A percentile compares a stretch with the other conserved stretches of the same genome.
phyloP scores from a whole-genome alignment of 2,329 filamentous ascomycete species.

The Aureobasidium melanogenum region DNA sequence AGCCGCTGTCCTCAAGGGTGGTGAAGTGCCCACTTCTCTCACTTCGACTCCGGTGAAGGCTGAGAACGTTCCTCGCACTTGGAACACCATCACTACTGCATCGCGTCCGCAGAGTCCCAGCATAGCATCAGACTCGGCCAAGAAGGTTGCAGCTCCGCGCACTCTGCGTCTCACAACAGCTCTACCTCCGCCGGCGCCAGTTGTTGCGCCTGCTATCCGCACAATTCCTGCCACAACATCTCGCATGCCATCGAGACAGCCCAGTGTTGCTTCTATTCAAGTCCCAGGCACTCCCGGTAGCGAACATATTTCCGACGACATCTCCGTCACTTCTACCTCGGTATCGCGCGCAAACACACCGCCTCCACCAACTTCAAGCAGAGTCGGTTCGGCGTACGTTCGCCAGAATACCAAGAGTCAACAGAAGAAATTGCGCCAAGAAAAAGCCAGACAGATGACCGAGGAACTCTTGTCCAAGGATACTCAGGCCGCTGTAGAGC shows the following conservation, averaged over 20 bases:
- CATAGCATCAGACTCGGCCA: slow-evolving; percentile 35
- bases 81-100: slow-evolving; percentile 23
- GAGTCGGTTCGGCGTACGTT: slow-evolving; percentile 59
- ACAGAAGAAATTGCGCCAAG: slow-evolving; percentile 57
- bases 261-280: slow-evolving; percentile 49
- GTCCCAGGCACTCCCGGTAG: slow-evolving; percentile 65
- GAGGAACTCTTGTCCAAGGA: slow-evolving; percentile 42
- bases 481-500: slow-evolving; percentile 36
- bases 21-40: slow-evolving; percentile 11
- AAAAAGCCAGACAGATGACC: slow-evolving; percentile 33
- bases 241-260: slow-evolving; percentile 41
- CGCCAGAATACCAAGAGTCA: slow-evolving; percentile 68
- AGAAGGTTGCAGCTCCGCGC: slow-evolving; percentile 45
- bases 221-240: slow-evolving; percentile 23
- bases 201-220: slow-evolving; percentile 28
- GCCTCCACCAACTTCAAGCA: slow-evolving; percentile 37
- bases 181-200: slow-evolving; percentile 33
- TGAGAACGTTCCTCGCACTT: slow-evolving; percentile 18
- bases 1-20: slow-evolving; percentile 26
- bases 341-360: slow-evolving; percentile 66
- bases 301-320: slow-evolving; percentile 67
- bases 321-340: slow-evolving; percentile 64
- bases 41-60: slow-evolving; percentile 16
- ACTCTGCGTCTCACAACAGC: slow-evolving; percentile 60
- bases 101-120: slow-evolving; percentile 47